Evolutionary conservation across 306 rosid genomes (phyloP).

Genomic region (Cyamopsis tetragonoloba): DNA sequence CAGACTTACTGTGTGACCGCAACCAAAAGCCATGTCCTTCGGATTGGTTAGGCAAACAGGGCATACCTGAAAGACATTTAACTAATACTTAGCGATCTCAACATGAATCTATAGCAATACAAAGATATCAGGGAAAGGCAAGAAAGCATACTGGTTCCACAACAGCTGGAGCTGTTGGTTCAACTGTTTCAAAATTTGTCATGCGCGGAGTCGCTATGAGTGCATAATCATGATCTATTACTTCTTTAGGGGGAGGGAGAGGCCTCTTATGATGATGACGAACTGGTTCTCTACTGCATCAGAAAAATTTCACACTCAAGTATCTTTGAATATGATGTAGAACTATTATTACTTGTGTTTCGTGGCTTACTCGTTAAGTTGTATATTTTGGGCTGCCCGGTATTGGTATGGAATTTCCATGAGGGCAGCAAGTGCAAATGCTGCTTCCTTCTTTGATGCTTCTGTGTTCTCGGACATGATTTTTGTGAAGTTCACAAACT

Average conservation of each 20-base stretch:
- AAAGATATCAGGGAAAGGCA: not conserved
- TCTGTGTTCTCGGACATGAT: constrained; percentile 79
- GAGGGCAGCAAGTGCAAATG: constrained; percentile 92
- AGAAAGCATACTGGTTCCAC: constrained; percentile 55
- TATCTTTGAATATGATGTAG: constrained; percentile 1
- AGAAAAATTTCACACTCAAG: constrained; percentile 8
- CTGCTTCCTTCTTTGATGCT: constrained; percentile 75
- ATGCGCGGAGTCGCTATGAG: constrained; percentile 28
- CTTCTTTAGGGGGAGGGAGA: constrained; percentile 79
- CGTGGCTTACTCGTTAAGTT: constrained; percentile 43
- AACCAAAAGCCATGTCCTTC: constrained; percentile 96
- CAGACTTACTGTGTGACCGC: constrained; percentile 84
- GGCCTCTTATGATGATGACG: constrained; percentile 44
- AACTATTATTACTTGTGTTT: not conserved
- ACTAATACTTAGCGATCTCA: constrained; percentile 16
- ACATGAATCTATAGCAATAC: constrained; percentile 12
- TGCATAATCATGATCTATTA: constrained; percentile 64
- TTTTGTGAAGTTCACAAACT: constrained; percentile 95
- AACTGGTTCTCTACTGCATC: constrained; percentile 44
- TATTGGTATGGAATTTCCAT: constrained; percentile 95
- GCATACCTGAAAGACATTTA: constrained; percentile 51
- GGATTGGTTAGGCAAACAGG: constrained; percentile 89
- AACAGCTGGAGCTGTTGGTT: constrained; percentile 41
- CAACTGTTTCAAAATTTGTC: constrained; percentile 31
- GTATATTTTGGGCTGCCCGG: constrained; percentile 60